Percentiles rank a stretch among this genome's conserved stretches.
Evolutionary conservation across 2,329 filamentous ascomycete species (phyloP).

Genomic region (Penicillium paneum): DNA sequence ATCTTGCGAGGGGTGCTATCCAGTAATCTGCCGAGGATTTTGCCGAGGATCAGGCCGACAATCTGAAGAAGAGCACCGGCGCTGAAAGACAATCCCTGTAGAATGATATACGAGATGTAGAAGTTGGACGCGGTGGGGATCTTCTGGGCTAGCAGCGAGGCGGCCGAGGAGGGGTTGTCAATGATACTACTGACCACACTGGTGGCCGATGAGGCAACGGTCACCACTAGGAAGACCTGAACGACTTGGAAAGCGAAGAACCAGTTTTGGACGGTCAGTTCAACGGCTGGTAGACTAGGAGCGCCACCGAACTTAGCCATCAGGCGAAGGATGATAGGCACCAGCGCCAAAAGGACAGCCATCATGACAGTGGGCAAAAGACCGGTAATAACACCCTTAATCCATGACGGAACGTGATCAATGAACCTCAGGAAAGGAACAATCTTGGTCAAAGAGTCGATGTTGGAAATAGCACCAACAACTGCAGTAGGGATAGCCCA

Average conservation of each 20-base stretch:
- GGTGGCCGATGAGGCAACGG: slow-evolving; percentile 75
- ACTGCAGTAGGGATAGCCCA: slow-evolving; percentile 75
- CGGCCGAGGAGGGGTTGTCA: slow-evolving; percentile 58
- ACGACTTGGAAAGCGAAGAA: slow-evolving; percentile 74
- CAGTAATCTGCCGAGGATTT: slow-evolving; percentile 69
- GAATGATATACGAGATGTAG: slow-evolving; percentile 90
- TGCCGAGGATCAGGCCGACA: slow-evolving; percentile 68
- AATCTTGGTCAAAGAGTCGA: slow-evolving; percentile 62
- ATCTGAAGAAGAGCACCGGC: slow-evolving; percentile 72
- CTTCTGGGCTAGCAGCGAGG: slow-evolving; percentile 65
- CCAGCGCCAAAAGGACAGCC: slow-evolving; percentile 78
- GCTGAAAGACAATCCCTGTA: slow-evolving; percentile 82
- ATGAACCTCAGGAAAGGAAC: slow-evolving; percentile 73
- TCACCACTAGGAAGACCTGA: slow-evolving; percentile 87
- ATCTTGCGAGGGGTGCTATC: slow-evolving; percentile 76
- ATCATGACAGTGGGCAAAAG: slow-evolving; percentile 77
- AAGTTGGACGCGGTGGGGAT: slow-evolving; percentile 87
- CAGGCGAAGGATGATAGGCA: slow-evolving; percentile 74
- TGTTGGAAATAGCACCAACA: slow-evolving; percentile 82
- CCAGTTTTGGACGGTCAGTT: slow-evolving; percentile 84
- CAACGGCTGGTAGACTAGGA: slow-evolving; percentile 73
- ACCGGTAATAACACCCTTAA: slow-evolving; percentile 80
- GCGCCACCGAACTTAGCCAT: slow-evolving; percentile 78
- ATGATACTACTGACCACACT: slow-evolving; percentile 63
- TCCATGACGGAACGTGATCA: slow-evolving; percentile 62